Conservation (phyloP, 805 yeast species). For the Teunomyces panamensis region DNA sequence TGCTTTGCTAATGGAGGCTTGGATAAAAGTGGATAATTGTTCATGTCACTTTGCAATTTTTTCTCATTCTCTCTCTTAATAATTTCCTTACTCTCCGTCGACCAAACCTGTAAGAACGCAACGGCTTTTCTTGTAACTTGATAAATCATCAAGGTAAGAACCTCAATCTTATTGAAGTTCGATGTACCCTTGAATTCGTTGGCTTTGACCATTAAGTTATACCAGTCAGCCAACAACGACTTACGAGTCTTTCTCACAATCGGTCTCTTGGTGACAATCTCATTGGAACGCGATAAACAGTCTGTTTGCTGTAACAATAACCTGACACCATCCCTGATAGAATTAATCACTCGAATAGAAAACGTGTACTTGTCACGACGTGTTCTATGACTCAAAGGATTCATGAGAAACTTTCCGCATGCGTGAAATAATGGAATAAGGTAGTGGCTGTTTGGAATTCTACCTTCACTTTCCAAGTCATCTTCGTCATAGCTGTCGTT, state of each 20-base stretch:
- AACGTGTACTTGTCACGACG: constrained; percentile 47
- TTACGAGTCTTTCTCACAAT: constrained; percentile 63
- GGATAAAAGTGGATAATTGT: constrained; percentile 43
- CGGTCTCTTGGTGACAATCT: constrained; percentile 62
- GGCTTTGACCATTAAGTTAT: constrained; percentile 70
- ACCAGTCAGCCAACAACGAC: constrained; percentile 75
- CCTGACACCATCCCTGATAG: constrained; percentile 72
- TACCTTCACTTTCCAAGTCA: constrained; percentile 33
- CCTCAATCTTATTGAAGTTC: constrained; percentile 55
- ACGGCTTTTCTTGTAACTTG: constrained; percentile 67
- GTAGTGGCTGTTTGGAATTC: constrained; percentile 43
- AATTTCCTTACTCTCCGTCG: constrained; percentile 53
- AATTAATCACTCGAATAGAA: constrained; percentile 55
- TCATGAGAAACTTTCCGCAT: constrained; percentile 62
- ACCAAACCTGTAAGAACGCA: constrained; percentile 69
- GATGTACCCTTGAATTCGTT: constrained; percentile 69
- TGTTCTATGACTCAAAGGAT: constrained; percentile 54
- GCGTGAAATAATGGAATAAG: constrained; percentile 55
- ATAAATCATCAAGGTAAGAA: constrained; percentile 59
- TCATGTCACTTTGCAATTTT: constrained; percentile 34
- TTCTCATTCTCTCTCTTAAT: constrained; percentile 35
- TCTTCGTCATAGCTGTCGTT: constrained; percentile 15
- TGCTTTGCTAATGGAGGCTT: constrained; percentile 60
- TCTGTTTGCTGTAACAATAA: constrained; percentile 61
- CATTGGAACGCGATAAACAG: constrained; percentile 72